Conservation (phyloP, 2,329 filamentous ascomycete species). For the Diaporthe sp. region DNA sequence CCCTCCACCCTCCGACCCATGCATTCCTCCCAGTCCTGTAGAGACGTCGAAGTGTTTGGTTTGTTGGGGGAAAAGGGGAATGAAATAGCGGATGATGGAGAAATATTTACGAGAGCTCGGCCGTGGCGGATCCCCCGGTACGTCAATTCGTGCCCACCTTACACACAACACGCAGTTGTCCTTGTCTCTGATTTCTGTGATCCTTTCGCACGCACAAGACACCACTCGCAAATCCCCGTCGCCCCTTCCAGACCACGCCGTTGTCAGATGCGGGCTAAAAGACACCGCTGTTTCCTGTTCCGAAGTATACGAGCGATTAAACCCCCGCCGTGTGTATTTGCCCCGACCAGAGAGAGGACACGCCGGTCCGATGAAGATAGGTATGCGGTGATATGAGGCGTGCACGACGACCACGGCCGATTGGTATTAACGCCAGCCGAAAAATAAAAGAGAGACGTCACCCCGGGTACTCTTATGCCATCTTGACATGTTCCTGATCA, state of each 20-base stretch:
- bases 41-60: slow-evolving; percentile 16
- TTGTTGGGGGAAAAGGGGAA: not conserved
- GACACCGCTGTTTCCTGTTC: slow-evolving; percentile 41
- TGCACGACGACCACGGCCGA: slow-evolving; percentile 40
- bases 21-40: slow-evolving; percentile 14
- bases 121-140: slow-evolving; percentile 34
- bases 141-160: slow-evolving; percentile 37
- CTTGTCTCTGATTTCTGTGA: slow-evolving; percentile 39
- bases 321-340: slow-evolving; percentile 39
- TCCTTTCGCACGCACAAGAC: slow-evolving; percentile 36
- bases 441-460: slow-evolving; percentile 40
- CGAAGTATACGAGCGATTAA: slow-evolving; percentile 40
- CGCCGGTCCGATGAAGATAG: slow-evolving; percentile 43
- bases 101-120: slow-evolving; percentile 38
- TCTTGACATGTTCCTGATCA: slow-evolving; percentile 37
- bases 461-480: slow-evolving; percentile 34
- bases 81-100: slow-evolving; percentile 30
- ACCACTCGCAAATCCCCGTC: slow-evolving; percentile 32
- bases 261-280: slow-evolving; percentile 40
- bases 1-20: slow-evolving; percentile 7
- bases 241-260: slow-evolving; percentile 38
- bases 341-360: slow-evolving; percentile 43
- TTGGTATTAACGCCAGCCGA: slow-evolving; percentile 41
- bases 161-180: slow-evolving; percentile 37
- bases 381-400: slow-evolving; percentile 40